Conservation (phyloP, 805 yeast species). For the Cyberlindnera suaveolens region DNA sequence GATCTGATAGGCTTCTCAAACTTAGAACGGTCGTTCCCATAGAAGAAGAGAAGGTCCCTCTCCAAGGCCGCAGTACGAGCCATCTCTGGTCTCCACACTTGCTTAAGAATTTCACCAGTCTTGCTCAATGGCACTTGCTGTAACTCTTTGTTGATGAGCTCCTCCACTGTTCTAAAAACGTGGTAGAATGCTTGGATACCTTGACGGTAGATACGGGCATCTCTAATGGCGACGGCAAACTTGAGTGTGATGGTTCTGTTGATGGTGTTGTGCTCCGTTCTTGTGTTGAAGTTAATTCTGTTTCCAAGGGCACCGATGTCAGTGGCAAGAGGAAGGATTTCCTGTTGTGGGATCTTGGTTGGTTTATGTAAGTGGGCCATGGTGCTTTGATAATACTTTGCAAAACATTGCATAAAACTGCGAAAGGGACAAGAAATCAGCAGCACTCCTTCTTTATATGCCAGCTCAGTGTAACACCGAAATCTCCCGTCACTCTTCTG, state of each 20-base stretch:
- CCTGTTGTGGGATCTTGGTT: constrained; percentile 31
- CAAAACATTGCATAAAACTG: no score
- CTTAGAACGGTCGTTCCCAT: constrained; percentile 47
- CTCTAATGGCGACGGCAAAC: constrained; percentile 70
- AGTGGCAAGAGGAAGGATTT: constrained; percentile 68
- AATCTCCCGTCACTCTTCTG: neutral
- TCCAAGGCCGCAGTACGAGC: constrained; percentile 52
- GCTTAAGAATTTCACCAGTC: constrained; percentile 38
- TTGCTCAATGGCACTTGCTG: constrained; percentile 23
- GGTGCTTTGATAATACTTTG: neutral
- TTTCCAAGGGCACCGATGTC: constrained; percentile 82
- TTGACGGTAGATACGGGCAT: constrained; percentile 71
- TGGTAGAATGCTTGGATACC: constrained; percentile 72
- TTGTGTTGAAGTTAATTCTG: constrained; percentile 68
- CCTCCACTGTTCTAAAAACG: constrained; percentile 60
- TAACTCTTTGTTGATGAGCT: constrained; percentile 40
- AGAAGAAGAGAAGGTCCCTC: constrained; percentile 63
- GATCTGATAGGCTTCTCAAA: constrained; percentile 52
- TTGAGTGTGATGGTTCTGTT: constrained; percentile 63
- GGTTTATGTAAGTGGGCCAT: constrained; percentile 5
- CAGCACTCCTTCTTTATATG: no score
- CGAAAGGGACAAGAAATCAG: no score
- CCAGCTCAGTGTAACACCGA: neutral
- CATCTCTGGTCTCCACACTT: constrained; percentile 66
- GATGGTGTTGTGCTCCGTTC: constrained; percentile 58